Conservation (phyloP, 2,329 filamentous ascomycete species). For the Boeremia lycopersici region DNA sequence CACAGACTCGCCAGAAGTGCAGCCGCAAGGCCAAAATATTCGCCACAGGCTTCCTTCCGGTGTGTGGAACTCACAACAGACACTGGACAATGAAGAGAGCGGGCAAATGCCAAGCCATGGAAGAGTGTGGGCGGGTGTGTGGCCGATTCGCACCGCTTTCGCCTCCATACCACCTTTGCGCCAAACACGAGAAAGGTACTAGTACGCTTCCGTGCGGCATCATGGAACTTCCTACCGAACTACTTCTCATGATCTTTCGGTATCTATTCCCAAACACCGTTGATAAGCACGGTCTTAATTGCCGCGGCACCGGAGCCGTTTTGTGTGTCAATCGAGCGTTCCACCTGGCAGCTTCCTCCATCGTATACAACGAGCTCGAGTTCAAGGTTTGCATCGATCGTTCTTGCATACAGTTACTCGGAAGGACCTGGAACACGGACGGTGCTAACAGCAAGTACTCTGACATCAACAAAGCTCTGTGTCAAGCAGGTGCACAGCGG, state of each 20-base stretch:
- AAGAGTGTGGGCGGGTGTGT: constrained; percentile 21
- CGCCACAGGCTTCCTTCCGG: constrained; percentile 7
- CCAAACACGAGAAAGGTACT: constrained; percentile 14
- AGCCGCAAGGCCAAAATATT: constrained; percentile 1
- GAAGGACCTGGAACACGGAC: background rate
- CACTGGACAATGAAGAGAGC: background rate
- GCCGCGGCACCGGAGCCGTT: background rate
- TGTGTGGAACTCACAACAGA: constrained; percentile 8
- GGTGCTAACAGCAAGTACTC: background rate
- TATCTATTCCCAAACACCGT: constrained; percentile 21
- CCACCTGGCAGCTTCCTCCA: constrained; percentile 13
- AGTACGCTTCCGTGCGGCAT: constrained; percentile 23
- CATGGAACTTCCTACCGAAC: constrained; percentile 20
- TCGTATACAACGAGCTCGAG: constrained; percentile 18
- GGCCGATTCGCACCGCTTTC: constrained; percentile 8
- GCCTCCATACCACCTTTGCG: constrained; percentile 21
- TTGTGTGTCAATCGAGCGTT: constrained; percentile 22
- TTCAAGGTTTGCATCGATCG: constrained; percentile 7
- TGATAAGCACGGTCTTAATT: background rate
- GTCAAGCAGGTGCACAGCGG: background rate
- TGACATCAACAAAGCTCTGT: background rate
- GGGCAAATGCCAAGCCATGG: constrained; percentile 22
- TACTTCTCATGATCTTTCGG: constrained; percentile 25
- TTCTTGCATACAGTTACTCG: background rate
- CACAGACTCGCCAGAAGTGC: constrained; percentile 5